phyloP scores from a whole-genome alignment of 768 basidiomycete species.

The Auriscalpium microsporum region DNA sequence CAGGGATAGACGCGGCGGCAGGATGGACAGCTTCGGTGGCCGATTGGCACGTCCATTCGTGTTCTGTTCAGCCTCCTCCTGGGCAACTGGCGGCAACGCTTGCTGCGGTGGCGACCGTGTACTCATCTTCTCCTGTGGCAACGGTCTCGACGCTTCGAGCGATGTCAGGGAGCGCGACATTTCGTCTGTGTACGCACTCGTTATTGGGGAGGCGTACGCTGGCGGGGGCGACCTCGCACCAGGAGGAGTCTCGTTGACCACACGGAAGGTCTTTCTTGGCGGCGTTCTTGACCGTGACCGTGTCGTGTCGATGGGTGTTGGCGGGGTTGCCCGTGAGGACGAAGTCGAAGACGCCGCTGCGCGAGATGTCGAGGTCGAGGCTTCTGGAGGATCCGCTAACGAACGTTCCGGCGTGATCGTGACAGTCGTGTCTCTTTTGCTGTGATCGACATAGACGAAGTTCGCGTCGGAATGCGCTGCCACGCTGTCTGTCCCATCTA shows the following conservation, averaged over 20 bases:
- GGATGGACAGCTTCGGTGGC: conserved; percentile 8
- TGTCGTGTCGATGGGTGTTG: background rate
- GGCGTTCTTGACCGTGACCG: background rate
- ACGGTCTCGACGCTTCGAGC: background rate
- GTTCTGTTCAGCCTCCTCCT: background rate
- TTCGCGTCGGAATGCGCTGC: conserved; percentile 5
- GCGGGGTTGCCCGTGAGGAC: background rate
- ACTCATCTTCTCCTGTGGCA: background rate
- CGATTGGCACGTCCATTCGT: background rate
- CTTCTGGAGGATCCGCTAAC: background rate
- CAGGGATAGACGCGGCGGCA: conserved; percentile 14
- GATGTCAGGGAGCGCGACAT: conserved; percentile 1
- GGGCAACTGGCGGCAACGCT: background rate
- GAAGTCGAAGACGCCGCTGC: background rate
- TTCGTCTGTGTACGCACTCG: background rate
- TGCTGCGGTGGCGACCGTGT: background rate
- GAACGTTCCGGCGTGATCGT: background rate
- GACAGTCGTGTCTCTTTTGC: background rate
- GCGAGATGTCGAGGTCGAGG: background rate
- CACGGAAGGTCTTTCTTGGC: conserved; percentile 4
- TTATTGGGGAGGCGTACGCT: background rate
- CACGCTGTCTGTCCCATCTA: background rate
- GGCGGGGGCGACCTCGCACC: conserved; percentile 6
- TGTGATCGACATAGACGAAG: conserved; percentile 4
- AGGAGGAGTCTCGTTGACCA: conserved; percentile 6